phyloP scores from a whole-genome alignment of 2,329 filamentous ascomycete genomes.

The Trematosphaeria pertusa region DNA sequence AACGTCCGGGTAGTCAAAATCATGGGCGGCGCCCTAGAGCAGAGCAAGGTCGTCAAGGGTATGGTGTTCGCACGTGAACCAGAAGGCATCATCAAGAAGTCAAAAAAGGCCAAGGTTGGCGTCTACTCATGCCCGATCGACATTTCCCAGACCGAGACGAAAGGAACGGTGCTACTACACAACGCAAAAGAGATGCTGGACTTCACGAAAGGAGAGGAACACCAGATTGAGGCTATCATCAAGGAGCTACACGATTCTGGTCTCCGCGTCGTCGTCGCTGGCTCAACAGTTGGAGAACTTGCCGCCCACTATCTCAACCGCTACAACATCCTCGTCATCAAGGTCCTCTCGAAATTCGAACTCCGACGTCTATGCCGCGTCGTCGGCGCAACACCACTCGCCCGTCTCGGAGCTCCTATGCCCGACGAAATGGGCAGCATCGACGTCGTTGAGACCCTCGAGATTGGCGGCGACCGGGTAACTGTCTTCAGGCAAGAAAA shows the following conservation, averaged over 20 bases:
- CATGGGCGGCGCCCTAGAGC: conserved; percentile 94
- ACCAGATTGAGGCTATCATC: conserved; percentile 85
- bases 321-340: conserved; percentile 94
- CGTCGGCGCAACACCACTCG: conserved; percentile 94
- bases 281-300: conserved; percentile 92
- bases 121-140: conserved; percentile 98
- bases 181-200: conserved; percentile 99
- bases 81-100: conserved; percentile 89
- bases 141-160: conserved; percentile 95
- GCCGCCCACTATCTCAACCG: conserved; percentile 98
- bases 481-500: conserved; percentile 98
- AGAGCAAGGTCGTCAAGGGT: conserved; percentile 92
- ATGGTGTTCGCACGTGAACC: conserved; percentile 99
- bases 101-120: conserved; percentile 89
- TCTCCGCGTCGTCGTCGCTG: conserved; percentile 88
- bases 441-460: conserved; percentile 93
- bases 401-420: conserved; percentile 95
- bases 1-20: conserved; percentile 99
- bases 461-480: conserved; percentile 97
- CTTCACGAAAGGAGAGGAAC: conserved; percentile 96
- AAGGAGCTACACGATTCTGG: conserved; percentile 97
- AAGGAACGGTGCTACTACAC: conserved; percentile 95
- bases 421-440: conserved; percentile 98
- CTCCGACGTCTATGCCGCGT: conserved; percentile 93
- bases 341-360: conserved; percentile 98